Evolutionary conservation across 495 filamentous ascomycete species (phyloP).

Genomic region (Penicillium egyptiacum): DNA sequence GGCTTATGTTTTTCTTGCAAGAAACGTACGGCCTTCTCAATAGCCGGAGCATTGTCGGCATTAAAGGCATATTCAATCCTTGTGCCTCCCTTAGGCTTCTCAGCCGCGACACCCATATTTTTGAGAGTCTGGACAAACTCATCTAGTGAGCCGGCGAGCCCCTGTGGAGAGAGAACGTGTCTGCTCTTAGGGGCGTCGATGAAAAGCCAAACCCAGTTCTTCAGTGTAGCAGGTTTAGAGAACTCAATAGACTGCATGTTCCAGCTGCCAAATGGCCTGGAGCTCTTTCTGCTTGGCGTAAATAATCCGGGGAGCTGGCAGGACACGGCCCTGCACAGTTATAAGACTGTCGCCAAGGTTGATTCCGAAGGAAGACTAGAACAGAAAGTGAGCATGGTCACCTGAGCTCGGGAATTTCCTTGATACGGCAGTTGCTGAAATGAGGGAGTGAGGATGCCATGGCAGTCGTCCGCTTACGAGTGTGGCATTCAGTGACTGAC

Average conservation of each 20-base stretch:
- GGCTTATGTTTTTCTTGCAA: slow-evolving; percentile 39
- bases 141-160: neutral
- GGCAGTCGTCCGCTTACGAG: slow-evolving; percentile 24
- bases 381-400: neutral
- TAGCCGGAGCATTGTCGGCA: neutral
- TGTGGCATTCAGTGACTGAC: slow-evolving; percentile 27
- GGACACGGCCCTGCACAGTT: slow-evolving; percentile 62
- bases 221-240: slow-evolving; percentile 30
- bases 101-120: too few relatives aligned
- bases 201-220: slow-evolving; percentile 40
- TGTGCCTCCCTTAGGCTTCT: too few relatives aligned
- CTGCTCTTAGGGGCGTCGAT: slow-evolving; percentile 11
- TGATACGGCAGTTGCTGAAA: too few relatives aligned
- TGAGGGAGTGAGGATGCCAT: too few relatives aligned
- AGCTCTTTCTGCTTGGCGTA: slow-evolving; percentile 42
- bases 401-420: neutral
- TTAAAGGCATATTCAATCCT: too few relatives aligned
- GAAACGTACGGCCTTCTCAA: slow-evolving; percentile 30
- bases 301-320: slow-evolving; percentile 51
- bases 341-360: slow-evolving; percentile 53
- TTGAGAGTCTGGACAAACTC: slow-evolving; percentile 12
- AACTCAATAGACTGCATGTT: slow-evolving; percentile 54
- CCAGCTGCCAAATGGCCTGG: slow-evolving; percentile 49
- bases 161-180: too few relatives aligned
- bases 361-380: slow-evolving; percentile 55